Conservation (phyloP, 345 rosid genomes). For the Toxicodendron radicans region DNA sequence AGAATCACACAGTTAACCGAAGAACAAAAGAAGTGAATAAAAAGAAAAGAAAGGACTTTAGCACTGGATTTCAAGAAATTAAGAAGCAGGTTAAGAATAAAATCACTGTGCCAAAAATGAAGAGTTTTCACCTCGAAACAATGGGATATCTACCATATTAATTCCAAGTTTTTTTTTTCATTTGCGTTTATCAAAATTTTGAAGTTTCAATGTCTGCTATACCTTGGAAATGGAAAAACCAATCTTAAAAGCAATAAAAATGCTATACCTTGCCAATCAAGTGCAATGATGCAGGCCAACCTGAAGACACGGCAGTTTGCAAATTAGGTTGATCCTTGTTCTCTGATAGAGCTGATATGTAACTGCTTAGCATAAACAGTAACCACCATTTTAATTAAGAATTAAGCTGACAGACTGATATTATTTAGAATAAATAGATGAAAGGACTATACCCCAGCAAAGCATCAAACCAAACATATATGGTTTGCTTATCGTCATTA, state of each 20-base stretch:
- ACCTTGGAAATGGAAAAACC: not conserved
- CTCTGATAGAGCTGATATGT: conserved; percentile 80
- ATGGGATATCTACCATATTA: not conserved
- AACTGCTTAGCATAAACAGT: conserved; percentile 44
- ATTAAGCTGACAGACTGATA: not conserved
- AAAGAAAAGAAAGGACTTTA: not conserved
- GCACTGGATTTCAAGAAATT: not conserved
- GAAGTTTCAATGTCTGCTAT: not conserved
- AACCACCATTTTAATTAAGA: not conserved
- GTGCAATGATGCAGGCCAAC: conserved; percentile 97
- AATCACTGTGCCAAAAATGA: no score
- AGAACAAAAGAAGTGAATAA: not conserved
- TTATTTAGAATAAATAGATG: not conserved
- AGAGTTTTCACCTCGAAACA: not conserved
- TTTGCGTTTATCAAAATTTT: not conserved
- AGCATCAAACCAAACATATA: conserved; percentile 99
- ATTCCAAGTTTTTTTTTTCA: not conserved
- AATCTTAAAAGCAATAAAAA: not conserved
- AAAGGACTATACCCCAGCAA: conserved; percentile 65
- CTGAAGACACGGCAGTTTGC: conserved; percentile 63
- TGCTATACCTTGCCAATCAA: conserved; percentile 83
- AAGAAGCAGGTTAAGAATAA: not conserved
- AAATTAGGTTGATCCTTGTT: conserved; percentile 52
- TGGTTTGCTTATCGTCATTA: conserved; percentile 79
- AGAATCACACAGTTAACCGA: not conserved